Percentiles rank a stretch among this genome's conserved stretches.
Evolutionary conservation across 768 basidiomycete species (phyloP).

Genomic region (Lentinula guzmanii): DNA sequence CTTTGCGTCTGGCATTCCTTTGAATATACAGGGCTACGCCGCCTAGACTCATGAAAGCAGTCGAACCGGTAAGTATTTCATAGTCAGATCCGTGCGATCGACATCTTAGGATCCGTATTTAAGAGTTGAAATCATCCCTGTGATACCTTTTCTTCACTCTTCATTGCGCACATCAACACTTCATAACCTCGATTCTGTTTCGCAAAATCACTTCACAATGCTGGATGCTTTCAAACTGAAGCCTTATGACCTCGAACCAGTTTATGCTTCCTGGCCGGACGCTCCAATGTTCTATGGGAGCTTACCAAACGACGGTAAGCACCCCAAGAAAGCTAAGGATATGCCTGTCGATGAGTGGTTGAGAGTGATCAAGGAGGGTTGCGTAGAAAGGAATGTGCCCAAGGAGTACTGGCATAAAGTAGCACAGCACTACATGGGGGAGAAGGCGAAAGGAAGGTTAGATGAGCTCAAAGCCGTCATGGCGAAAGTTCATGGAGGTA

Average conservation of each 20-base stretch:
- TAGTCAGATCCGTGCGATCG: background rate
- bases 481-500: slow-evolving; percentile 67
- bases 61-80: no score
- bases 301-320: slow-evolving; percentile 30
- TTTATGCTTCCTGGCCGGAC: slow-evolving; percentile 59
- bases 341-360: slow-evolving; percentile 69
- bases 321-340: slow-evolving; percentile 47
- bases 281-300: slow-evolving; percentile 65
- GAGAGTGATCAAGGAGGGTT: slow-evolving; percentile 65
- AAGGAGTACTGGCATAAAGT: slow-evolving; percentile 82
- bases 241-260: slow-evolving; percentile 66
- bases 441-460: slow-evolving; percentile 59
- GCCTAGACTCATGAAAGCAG: background rate
- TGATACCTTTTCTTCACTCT: background rate
- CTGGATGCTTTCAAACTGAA: slow-evolving; percentile 79
- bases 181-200: background rate
- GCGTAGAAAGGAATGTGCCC: slow-evolving; percentile 62
- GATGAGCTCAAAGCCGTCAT: slow-evolving; percentile 70
- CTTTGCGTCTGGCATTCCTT: background rate
- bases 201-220: slow-evolving; percentile 24
- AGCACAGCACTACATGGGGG: slow-evolving; percentile 70
- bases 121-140: background rate
- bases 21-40: background rate
- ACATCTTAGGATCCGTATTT: background rate
- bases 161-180: background rate